Conservation (phyloP, 305 asterid species). For the Solanum hybrid region DNA sequence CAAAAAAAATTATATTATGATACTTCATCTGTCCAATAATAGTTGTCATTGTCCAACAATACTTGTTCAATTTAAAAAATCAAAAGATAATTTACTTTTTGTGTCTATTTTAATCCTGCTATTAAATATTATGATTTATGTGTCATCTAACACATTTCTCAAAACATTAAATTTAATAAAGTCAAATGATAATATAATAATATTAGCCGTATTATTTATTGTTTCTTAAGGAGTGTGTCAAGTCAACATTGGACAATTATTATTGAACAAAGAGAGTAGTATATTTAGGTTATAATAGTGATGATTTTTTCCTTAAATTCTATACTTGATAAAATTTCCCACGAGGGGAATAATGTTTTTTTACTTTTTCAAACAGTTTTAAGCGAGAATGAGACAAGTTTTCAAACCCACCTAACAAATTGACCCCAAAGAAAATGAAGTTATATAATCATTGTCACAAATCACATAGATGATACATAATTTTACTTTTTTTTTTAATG, state of each 20-base stretch:
- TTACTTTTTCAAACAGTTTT: neutral
- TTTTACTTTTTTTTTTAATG: neutral
- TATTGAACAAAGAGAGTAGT: too few species aligned
- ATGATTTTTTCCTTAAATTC: neutral
- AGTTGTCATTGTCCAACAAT: neutral
- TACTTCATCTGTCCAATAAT: neutral
- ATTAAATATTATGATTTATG: neutral
- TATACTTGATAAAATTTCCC: neutral
- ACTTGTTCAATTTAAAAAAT: too few species aligned
- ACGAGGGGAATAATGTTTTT: neutral
- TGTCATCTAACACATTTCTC: neutral
- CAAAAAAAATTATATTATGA: neutral
- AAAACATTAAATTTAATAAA: too few species aligned
- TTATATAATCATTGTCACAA: neutral
- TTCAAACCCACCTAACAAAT: neutral
- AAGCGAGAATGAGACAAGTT: neutral
- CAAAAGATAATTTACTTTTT: neutral
- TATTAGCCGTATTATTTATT: too few species aligned
- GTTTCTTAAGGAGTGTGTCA: neutral
- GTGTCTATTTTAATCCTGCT: neutral
- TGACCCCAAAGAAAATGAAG: neutral
- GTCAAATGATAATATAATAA: neutral
- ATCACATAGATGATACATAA: neutral
- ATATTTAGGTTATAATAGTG: neutral
- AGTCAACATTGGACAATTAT: neutral